Base-by-base conservation (phyloP, 2,329 filamentous ascomycete genomes). In the Colletotrichum godetiae region DNA sequence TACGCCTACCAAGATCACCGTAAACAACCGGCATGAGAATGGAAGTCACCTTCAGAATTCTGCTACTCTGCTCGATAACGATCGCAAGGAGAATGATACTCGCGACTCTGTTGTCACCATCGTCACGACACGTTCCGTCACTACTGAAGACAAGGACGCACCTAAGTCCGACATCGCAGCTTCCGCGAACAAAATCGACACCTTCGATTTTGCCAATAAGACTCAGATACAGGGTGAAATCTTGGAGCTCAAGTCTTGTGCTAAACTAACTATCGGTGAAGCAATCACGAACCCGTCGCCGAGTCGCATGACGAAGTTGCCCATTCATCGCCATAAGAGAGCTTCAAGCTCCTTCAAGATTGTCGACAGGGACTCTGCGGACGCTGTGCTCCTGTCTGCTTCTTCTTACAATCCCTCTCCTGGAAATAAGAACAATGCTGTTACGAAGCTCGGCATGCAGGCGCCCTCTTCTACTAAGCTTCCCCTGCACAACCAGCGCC, bases 251-350 rank as follows among this genome's bases (percentile, higher is more conserved):
- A n/a, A 33, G 27, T 15, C n/a, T 11, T 15, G 19, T 52, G 5
- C 13, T 11, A 29, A 15, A 19, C 12, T 22, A 5, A 22, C n/a
- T 15, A 57, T n/a, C 5, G 22, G 29, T 11, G 12, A n/a, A 12
- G 22, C 24, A 12, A 15, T 37, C n/a, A 22, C 29, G 10, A 64
- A 11, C 6, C 46, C 22, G 24, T 53, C 31, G 15, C 24, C 67
- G 12, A 65, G 60, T 13, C 52, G 55, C 4, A 49, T 15, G 5
- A 42, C 22, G 19, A 63, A 52, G 24, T 15, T 52, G 12, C 31
- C 67, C 7, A 53, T 71, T 24, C 61, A 61, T 37, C 67, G 71
- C n/a, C 71, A 73, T 49, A 73, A 71, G 49, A 60, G 61, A 56
- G 33, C 53, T 22, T 68, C 35, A 4, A 71, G 42, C 55, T 62